Evolutionary conservation across 176 grass and related monocot genomes (phyloP).

Genomic region (Lolium rigidum): DNA sequence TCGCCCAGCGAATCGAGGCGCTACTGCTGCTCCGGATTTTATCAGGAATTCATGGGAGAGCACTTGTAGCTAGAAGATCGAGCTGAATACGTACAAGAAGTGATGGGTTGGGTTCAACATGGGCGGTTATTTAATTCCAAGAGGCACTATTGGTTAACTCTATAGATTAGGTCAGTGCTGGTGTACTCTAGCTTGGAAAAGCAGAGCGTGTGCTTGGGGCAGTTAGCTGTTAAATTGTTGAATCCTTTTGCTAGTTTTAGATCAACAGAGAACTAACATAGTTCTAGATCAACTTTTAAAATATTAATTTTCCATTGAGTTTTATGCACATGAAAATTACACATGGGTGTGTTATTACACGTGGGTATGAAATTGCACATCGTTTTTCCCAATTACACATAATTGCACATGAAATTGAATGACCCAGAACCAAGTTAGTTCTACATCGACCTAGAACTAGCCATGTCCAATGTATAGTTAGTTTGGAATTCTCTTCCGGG

Average conservation of each 20-base stretch:
- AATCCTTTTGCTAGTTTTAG: not conserved
- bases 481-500: not conserved
- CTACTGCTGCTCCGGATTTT: constrained; percentile 18
- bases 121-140: not conserved
- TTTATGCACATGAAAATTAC: too few species aligned
- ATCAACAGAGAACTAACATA: too few species aligned
- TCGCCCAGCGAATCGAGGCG: not conserved
- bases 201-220: not conserved
- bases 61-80: not conserved
- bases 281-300: too few species aligned
- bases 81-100: not conserved
- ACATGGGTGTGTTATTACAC: too few species aligned
- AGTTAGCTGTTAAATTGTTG: not conserved
- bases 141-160: not conserved
- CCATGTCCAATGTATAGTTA: not conserved
- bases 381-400: too few species aligned
- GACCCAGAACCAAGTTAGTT: too few species aligned
- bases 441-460: too few species aligned
- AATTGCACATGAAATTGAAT: too few species aligned
- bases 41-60: not conserved
- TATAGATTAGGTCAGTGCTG: not conserved
- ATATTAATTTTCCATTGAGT: too few species aligned
- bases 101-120: not conserved
- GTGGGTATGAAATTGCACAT: too few species aligned
- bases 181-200: not conserved